Evolutionary conservation across 768 basidiomycete genomes (phyloP).

Genomic region (Crassisporium funariophilum): DNA sequence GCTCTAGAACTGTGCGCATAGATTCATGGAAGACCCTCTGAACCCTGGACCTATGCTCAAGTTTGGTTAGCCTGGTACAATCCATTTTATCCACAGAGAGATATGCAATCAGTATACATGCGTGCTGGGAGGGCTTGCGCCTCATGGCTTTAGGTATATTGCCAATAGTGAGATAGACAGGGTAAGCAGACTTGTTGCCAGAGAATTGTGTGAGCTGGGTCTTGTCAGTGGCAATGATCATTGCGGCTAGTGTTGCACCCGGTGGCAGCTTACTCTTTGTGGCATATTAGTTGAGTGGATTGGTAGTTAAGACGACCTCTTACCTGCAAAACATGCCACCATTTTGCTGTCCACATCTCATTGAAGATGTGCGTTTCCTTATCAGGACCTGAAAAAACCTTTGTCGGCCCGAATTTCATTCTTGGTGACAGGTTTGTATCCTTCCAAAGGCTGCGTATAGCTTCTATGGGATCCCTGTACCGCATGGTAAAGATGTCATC

Average conservation of each 20-base stretch:
- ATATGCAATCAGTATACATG: conserved; percentile 38
- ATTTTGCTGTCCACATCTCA: no score
- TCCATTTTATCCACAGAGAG: conserved; percentile 36
- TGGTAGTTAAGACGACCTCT: no score
- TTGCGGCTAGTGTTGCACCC: no score
- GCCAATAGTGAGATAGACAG: conserved; percentile 42
- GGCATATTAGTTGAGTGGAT: no score
- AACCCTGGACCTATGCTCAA: neutral
- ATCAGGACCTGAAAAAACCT: conserved; percentile 25
- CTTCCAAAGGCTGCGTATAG: conserved; percentile 26
- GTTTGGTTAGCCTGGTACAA: conserved; percentile 1
- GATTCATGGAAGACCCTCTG: conserved; percentile 17
- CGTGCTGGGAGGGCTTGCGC: conserved; percentile 29
- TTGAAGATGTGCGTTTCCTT: no score
- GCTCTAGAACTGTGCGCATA: conserved; percentile 25
- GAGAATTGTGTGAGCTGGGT: no score
- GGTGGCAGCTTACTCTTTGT: no score
- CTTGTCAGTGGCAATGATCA: conserved; percentile 37
- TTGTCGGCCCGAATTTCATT: conserved; percentile 25
- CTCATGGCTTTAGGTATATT: conserved; percentile 34
- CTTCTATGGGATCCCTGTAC: conserved; percentile 27
- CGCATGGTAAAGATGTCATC: conserved; percentile 14
- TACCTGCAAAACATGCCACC: no score
- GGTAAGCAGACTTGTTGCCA: conserved; percentile 38
- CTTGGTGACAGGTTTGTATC: conserved; percentile 27